phyloP scores from a whole-genome alignment of 805 yeast genomes.

The fission yeast (Schizosaccharomyces pombe) region DNA sequence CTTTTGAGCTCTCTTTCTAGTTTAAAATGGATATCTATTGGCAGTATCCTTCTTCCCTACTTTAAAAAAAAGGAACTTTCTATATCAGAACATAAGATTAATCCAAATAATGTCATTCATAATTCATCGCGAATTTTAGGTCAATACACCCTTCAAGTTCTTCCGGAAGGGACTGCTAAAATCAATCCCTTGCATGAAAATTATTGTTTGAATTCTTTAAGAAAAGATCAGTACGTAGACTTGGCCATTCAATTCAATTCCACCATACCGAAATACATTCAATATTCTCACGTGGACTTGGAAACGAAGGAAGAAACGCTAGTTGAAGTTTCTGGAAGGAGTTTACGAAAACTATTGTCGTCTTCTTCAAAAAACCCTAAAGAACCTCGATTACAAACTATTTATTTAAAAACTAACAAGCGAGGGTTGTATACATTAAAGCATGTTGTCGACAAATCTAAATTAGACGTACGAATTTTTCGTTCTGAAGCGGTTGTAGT shows the following conservation, averaged over 20 bases:
- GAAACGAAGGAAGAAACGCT: conserved; percentile 24
- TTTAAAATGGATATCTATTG: conserved; percentile 9
- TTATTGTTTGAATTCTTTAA: conserved; percentile 29
- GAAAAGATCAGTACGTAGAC: background rate
- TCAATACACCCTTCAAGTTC: conserved; percentile 56
- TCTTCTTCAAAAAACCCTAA: conserved; percentile 6
- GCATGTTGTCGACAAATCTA: conserved; percentile 38
- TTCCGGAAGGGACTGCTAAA: conserved; percentile 76
- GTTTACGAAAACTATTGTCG: conserved; percentile 21
- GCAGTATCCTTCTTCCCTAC: conserved; percentile 11
- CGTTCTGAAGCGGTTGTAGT: conserved; percentile 44
- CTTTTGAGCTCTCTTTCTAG: conserved; percentile 16
- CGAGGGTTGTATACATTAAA: conserved; percentile 62
- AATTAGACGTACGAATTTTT: conserved; percentile 34
- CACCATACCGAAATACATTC: conserved; percentile 46
- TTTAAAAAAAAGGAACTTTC: conserved; percentile 16
- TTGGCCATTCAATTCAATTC: conserved; percentile 67
- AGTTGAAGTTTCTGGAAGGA: conserved; percentile 33
- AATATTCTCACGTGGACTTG: conserved; percentile 37
- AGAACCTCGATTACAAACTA: conserved; percentile 16
- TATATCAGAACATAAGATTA: conserved; percentile 15
- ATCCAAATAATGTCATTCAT: conserved; percentile 15
- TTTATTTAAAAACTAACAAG: conserved; percentile 32
- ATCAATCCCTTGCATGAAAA: conserved; percentile 51
- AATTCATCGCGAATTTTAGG: conserved; percentile 50